phyloP scores from a whole-genome alignment of 305 asterid species.

The Solanum aculeatissimum region DNA sequence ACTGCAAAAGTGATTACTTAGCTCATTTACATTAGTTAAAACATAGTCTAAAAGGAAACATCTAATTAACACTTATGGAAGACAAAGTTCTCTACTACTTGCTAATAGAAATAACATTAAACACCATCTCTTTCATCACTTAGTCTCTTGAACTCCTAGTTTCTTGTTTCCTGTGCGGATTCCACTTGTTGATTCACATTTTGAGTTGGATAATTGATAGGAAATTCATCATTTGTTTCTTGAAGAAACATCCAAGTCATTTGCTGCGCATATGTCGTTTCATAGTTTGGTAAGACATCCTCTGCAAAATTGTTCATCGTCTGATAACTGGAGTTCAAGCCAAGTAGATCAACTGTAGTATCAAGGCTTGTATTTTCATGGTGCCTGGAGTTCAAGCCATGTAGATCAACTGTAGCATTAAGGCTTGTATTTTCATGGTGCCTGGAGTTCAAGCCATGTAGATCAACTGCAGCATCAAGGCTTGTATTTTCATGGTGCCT shows the following conservation, averaged over 20 bases:
- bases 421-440: no score
- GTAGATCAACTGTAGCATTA: neutral
- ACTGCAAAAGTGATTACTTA: neutral
- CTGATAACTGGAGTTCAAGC: neutral
- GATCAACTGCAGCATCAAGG: neutral
- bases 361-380: neutral
- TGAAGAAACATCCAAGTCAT: neutral
- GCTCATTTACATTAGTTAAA: neutral
- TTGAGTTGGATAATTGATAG: neutral
- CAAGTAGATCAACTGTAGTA: neutral
- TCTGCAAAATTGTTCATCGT: neutral
- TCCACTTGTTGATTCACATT: neutral
- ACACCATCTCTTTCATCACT: neutral
- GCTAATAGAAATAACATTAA: neutral
- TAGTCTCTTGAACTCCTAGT: neutral
- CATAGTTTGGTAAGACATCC: neutral
- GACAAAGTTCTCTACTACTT: neutral
- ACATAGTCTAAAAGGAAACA: neutral
- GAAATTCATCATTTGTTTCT: neutral
- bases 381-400: neutral
- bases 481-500: neutral
- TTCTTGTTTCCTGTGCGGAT: neutral
- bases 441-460: neutral
- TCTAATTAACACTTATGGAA: neutral
- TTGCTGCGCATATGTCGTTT: neutral